These are phyloP conservation scores for Cicer judaicum DNA, from an alignment of 306 rosid genomes.

Conservation along the genomic window DNA sequence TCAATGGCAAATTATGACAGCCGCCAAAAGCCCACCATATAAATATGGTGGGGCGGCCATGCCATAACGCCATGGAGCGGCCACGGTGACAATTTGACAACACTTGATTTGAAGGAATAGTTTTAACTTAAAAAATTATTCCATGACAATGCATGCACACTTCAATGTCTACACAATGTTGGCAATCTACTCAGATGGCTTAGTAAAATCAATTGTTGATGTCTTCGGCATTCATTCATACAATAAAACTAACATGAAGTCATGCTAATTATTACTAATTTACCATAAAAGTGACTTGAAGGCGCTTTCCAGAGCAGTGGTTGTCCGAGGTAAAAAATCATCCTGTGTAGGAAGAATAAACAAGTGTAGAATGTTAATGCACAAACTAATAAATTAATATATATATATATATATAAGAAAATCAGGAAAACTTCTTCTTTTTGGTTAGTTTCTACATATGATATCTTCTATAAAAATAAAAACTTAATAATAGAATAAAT, in stretches of 20 bases:
- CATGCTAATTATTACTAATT: constrained; percentile 39
- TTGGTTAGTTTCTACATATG: constrained; percentile 7
- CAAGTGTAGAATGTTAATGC: constrained; percentile 35
- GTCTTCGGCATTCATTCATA: constrained; percentile 30
- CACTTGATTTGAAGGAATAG: constrained; percentile 11
- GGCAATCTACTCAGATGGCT: constrained; percentile 11
- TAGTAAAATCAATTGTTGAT: constrained; percentile 24
- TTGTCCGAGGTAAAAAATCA: constrained; percentile 92
- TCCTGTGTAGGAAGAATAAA: constrained; percentile 60
- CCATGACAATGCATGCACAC: constrained; percentile 31
- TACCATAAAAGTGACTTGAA: constrained; percentile 91
- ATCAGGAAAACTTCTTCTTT: neutral
- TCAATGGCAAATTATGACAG: neutral
- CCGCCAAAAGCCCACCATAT: neutral
- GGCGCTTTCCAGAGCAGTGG: constrained; percentile 68
- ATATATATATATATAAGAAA: neutral
- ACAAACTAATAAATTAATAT: constrained; percentile 37
- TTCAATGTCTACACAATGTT: constrained; percentile 30
- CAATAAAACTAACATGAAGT: neutral
- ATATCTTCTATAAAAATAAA: constrained; percentile 11
- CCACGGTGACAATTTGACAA: too few relatives aligned
- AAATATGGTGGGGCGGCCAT: neutral
- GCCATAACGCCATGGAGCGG: neutral
- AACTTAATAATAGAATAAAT: neutral
- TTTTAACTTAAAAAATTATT: constrained; percentile 8